Conservation (phyloP, 257 asterid genomes). For the Solanum bukasovii region DNA sequence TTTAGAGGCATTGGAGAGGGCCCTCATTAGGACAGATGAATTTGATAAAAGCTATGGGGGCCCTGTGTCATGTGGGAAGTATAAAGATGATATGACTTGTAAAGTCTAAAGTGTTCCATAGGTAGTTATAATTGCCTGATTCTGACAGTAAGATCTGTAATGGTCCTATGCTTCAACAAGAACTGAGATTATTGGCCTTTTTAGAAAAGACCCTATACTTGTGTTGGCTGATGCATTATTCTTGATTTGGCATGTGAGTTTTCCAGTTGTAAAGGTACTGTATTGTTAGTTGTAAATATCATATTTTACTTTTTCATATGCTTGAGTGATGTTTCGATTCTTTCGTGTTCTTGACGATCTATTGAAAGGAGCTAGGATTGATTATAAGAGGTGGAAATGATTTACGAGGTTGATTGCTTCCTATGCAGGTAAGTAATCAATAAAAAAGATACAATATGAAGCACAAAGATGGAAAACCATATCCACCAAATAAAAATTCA, state of each 20-base stretch:
- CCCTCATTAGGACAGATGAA: conserved; percentile 20
- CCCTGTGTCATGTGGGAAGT: conserved; percentile 15
- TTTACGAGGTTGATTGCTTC: not conserved
- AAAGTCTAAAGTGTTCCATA: not conserved
- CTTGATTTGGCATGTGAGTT: not conserved
- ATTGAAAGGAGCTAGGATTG: not conserved
- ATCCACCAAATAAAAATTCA: conserved; percentile 45
- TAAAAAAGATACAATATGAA: conserved; percentile 41
- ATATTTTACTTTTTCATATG: not conserved
- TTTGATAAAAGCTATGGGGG: conserved; percentile 10
- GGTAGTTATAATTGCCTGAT: not conserved
- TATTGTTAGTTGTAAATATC: not conserved
- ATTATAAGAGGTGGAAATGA: not conserved
- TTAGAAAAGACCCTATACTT: not conserved
- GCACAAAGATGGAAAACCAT: conserved; percentile 80
- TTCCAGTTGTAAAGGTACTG: not conserved
- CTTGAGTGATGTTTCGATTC: not conserved
- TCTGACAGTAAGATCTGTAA: conserved; percentile 33
- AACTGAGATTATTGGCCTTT: not conserved
- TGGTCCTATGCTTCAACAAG: conserved; percentile 9
- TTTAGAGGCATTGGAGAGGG: conserved; percentile 23
- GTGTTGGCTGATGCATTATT: not conserved
- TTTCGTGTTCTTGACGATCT: not conserved
- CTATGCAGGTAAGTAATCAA: conserved; percentile 28
- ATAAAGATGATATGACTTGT: not conserved